Evolutionary conservation across 768 basidiomycete species (phyloP).

Genomic region (Mycena kentingensis): DNA sequence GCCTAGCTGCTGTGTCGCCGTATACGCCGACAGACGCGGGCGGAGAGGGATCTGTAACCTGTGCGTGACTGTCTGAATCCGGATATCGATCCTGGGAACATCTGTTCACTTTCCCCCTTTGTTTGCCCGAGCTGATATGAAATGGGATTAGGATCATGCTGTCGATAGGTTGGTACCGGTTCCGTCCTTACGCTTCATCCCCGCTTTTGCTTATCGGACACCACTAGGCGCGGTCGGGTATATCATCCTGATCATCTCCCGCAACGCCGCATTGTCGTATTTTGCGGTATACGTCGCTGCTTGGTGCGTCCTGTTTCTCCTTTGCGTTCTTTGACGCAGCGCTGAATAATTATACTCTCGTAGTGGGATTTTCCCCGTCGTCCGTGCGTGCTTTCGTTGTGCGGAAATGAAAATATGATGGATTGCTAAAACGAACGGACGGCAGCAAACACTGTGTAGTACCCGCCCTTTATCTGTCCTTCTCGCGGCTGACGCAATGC

Average conservation of each 20-base stretch:
- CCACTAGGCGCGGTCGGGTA: constrained; percentile 49
- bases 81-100: background rate
- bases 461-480: constrained; percentile 5
- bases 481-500: constrained; percentile 18
- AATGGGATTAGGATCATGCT: constrained; percentile 4
- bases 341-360: background rate
- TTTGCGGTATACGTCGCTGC: constrained; percentile 73
- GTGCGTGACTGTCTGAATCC: constrained; percentile 28
- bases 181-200: background rate
- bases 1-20: constrained; percentile 8
- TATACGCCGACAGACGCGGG: constrained; percentile 32
- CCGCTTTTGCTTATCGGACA: too few relatives aligned
- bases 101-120: constrained; percentile 11
- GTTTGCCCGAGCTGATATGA: constrained; percentile 1
- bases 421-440: background rate
- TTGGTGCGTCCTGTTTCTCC: constrained; percentile 48
- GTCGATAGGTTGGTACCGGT: constrained; percentile 6
- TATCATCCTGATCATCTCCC: constrained; percentile 64
- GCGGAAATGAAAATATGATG: background rate
- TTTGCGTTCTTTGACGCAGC: background rate
- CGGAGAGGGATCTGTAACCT: constrained; percentile 49
- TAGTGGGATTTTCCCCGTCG: constrained; percentile 54
- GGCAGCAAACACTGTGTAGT: constrained; percentile 55
- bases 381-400: constrained; percentile 39
- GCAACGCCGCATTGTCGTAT: constrained; percentile 64